These are phyloP conservation scores for Calocera viscosa DNA, from an alignment of 768 basidiomycete genomes.

Conservation along the genomic window DNA sequence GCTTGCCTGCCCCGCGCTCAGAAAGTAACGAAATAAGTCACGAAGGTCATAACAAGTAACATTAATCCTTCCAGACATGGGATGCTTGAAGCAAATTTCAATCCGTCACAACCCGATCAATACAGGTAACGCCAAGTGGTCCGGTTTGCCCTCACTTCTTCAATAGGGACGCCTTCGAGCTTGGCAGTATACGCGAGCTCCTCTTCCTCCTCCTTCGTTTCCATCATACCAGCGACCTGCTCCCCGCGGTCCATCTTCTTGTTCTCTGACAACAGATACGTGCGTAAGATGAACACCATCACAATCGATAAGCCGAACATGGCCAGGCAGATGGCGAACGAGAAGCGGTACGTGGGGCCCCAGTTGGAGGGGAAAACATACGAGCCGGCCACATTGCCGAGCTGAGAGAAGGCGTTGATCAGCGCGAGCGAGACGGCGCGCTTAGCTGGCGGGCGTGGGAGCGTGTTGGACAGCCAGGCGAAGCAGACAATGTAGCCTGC, in stretches of 20 bases:
- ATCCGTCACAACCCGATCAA: background rate
- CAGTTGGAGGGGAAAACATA: slow-evolving; percentile 48
- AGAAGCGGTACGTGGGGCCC: slow-evolving; percentile 57
- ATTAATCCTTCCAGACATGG: background rate
- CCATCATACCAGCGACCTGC: slow-evolving; percentile 70
- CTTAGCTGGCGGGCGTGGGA: slow-evolving; percentile 75
- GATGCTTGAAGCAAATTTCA: background rate
- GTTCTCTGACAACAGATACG: slow-evolving; percentile 14
- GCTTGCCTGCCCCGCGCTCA: too few relatives aligned
- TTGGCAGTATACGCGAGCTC: slow-evolving; percentile 68
- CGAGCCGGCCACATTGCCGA: slow-evolving; percentile 76
- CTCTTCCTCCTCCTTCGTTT: slow-evolving; percentile 58
- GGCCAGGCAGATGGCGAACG: slow-evolving; percentile 61
- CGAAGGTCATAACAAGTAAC: too few relatives aligned
- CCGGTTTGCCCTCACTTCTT: slow-evolving; percentile 36
- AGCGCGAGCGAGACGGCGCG: slow-evolving; percentile 76
- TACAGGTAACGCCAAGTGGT: background rate
- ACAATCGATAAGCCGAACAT: slow-evolving; percentile 38
- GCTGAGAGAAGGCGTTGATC: slow-evolving; percentile 67
- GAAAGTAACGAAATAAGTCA: too few relatives aligned
- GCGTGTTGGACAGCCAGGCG: slow-evolving; percentile 40
- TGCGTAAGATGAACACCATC: slow-evolving; percentile 30
- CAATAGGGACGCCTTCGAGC: slow-evolving; percentile 53
- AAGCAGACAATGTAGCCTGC: slow-evolving; percentile 56
- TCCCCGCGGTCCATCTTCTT: slow-evolving; percentile 26